Evolutionary conservation across 345 rosid genomes (phyloP), one percentile per base, ranked within the genome.

Genomic region (Noccaea caerulescens): DNA sequence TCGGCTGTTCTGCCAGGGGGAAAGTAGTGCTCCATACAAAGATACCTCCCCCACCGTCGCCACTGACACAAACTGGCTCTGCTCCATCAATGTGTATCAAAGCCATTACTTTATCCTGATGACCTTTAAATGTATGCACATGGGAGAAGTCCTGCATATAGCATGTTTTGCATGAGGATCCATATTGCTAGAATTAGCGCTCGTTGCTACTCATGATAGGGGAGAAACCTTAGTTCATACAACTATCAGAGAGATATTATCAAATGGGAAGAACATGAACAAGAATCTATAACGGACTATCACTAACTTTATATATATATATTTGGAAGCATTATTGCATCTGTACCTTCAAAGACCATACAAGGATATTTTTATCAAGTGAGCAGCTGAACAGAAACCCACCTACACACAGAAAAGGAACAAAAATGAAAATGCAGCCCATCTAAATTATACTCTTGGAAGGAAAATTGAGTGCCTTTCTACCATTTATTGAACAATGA

Each of bases 271-370:
- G 66, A 66, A 27, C 59, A 56, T 20, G 41, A 46, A 63, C 57
- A 62, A 12, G 46, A 32, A 37, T 8, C 36, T 58, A 18, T 32
- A 11, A 20, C 42, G 34, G 49, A 27, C 30, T 27, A 27, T 27
- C 30, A 27, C 30, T 27, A 27, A 27, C 4, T 2, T 27, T 20
- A 18, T 18, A 18, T 18, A 18, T 18, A 18, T 18, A 18, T 18
- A 18, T 18, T 0, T 18, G 20, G 20, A 18, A 18, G 20, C 0
- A 56, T 46, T 38, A 36, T 50, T 27, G 32, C 46, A 70, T 33
- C 4, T 42, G 32, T 85, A 93, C 98, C 97, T 91, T 85, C 68
- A 91, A 71, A 61, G 96, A 91, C 98, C 98, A 93, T 20, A 89
- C 71, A n/a, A 61, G 82, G 73, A 93, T 83, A 33, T 86, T 77